A percentile compares a stretch with the other conserved stretches of the same genome.
phyloP scores from a whole-genome alignment of 768 basidiomycete genomes.

The Boletus rubropictus region DNA sequence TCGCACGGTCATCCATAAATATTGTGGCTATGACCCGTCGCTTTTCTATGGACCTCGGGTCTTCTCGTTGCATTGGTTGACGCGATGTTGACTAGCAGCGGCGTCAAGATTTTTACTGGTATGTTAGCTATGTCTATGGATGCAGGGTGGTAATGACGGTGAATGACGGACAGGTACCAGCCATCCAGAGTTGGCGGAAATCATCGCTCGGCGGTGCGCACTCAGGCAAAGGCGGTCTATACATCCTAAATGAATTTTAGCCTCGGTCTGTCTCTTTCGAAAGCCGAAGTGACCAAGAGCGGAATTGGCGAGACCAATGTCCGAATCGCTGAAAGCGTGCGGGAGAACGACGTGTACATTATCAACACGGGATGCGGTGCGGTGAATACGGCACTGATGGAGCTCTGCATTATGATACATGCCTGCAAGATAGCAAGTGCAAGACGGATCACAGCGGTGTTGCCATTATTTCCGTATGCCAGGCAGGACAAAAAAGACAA shows the following conservation, averaged over 20 bases:
- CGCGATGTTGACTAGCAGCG: constrained; percentile 50
- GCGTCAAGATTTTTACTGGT: constrained; percentile 59
- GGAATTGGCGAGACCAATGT: constrained; percentile 90
- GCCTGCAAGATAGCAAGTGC: constrained; percentile 99
- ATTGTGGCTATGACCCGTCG: constrained; percentile 9
- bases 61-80: constrained; percentile 12
- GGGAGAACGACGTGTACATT: constrained; percentile 98
- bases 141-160: not conserved
- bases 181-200: constrained; percentile 92
- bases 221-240: constrained; percentile 8
- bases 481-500: constrained; percentile 99
- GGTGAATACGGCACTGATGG: constrained; percentile 94
- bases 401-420: constrained; percentile 98
- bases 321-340: constrained; percentile 89
- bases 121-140: constrained; percentile 17
- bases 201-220: constrained; percentile 81
- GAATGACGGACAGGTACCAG: constrained; percentile 62
- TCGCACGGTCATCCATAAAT: constrained; percentile 10
- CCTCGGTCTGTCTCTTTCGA: constrained; percentile 83
- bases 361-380: constrained; percentile 86
- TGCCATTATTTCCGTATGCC: constrained; percentile 95
- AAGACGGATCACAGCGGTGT: constrained; percentile 95
- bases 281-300: constrained; percentile 81
- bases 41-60: constrained; percentile 10
- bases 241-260: constrained; percentile 40